These are phyloP conservation scores for Naganishia kalamii DNA, from an alignment of 768 basidiomycete species.

Conservation along the genomic window DNA sequence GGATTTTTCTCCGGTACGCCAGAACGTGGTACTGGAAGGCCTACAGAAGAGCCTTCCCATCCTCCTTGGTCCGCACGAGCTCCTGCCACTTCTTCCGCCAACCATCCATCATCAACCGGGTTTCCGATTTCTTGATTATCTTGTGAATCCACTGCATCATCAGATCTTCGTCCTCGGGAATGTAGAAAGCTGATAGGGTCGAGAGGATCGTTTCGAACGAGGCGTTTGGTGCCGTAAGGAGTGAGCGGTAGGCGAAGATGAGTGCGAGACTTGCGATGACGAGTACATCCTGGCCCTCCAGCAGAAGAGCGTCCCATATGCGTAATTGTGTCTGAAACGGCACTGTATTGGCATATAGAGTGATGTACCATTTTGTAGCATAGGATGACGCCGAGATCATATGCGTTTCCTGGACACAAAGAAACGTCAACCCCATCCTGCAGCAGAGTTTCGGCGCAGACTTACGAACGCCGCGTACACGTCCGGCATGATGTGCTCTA, in stretches of 20 bases:
- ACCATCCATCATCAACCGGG: constrained; percentile 60
- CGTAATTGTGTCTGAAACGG: constrained; percentile 91
- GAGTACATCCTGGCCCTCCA: constrained; percentile 85
- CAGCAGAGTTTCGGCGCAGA: constrained; percentile 4
- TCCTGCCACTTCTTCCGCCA: constrained; percentile 79
- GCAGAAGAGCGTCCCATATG: constrained; percentile 86
- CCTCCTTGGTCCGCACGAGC: constrained; percentile 46
- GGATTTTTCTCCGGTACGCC: no score
- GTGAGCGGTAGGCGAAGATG: constrained; percentile 74
- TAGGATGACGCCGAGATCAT: constrained; percentile 89
- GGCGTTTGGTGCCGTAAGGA: constrained; percentile 70
- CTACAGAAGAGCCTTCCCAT: constrained; percentile 42
- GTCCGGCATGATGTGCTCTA: constrained; percentile 77
- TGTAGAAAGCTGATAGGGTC: constrained; percentile 85
- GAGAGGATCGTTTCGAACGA: constrained; percentile 87
- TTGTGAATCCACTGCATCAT: constrained; percentile 74
- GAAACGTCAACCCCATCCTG: not conserved
- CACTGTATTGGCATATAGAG: constrained; percentile 87
- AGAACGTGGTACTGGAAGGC: not conserved
- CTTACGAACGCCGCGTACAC: constrained; percentile 73
- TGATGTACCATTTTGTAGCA: constrained; percentile 99
- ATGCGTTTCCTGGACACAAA: constrained; percentile 57
- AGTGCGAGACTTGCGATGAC: constrained; percentile 78
- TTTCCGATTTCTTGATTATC: constrained; percentile 57
- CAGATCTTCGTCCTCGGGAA: constrained; percentile 80